Evolutionary conservation across 805 yeast species (phyloP), one percentile per base, ranked within the genome.

Genomic region (Candida yuanshanica): DNA sequence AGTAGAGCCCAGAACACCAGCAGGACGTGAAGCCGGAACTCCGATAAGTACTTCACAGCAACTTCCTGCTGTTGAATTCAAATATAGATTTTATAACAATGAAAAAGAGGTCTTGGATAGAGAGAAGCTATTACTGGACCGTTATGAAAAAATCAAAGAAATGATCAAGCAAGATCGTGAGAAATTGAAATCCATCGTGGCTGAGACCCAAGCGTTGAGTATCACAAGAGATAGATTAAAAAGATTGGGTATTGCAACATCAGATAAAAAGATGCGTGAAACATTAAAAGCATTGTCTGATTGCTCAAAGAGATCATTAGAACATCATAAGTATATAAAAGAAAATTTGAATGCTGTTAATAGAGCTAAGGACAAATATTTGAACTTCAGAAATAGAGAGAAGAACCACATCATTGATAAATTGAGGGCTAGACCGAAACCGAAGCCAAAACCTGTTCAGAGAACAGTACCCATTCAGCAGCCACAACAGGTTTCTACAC

Each of bases 301-400:
- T 4, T 25, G 35, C 17, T 45, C 49, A 8, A 33, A 39, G 7
- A 22, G 27, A 14, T 45, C 49, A n/a, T 34, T 24, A 21, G 22
- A 31, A 5, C 4, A 8, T 4, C 44, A 43, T 26, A 13, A 7
- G 10, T 34, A 23, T 26, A 16, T 42, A 7, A n/a, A 10, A 2
- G 33, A 34, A 4, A 12, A 12, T 3, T 22, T 29, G 6, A 10
- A 5, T 14, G 20, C 33, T 10, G 6, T 26, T 2, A 18, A 22
- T 4, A 18, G 18, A 7, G 43, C 38, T 12, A 31, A 23, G 14
- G 23, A 22, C 3, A 20, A 21, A 8, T 37, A 39, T 20, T 13
- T 38, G 13, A 34, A 24, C n/a, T 45, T 45, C 23, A 33, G 37
- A 23, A 42, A 42, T 26, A 36, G 21, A 26, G 39, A 36, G 4